These are phyloP conservation scores for Pseudocohnilembus persalinus DNA, from an alignment of 169 alveolate genomes.

Conservation along the genomic window DNA sequence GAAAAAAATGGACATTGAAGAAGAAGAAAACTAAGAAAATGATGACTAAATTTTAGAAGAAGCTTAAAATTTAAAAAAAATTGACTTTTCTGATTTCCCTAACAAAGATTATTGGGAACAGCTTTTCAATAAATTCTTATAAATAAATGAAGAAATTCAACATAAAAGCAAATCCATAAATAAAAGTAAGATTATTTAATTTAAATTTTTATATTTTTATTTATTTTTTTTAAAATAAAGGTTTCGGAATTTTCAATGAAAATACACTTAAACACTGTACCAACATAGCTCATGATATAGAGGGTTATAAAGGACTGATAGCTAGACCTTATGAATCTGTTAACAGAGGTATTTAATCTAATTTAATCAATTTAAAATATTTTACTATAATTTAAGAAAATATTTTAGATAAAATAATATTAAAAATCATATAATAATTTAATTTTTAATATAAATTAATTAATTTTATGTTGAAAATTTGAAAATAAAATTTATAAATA, in stretches of 20 bases:
- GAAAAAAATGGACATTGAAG: neutral
- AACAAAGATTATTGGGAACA: neutral
- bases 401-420: no score
- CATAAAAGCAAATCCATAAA: neutral
- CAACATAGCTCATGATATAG: conserved; percentile 5
- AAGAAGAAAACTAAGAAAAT: neutral
- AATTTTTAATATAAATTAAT: no score
- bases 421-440: no score
- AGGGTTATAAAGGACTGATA: neutral
- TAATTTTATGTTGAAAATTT: no score
- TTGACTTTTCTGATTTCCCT: no score
- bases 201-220: no score
- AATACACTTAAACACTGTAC: neutral
- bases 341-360: neutral
- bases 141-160: conserved; percentile 1
- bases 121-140: neutral
- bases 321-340: conserved; percentile 3
- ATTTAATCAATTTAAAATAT: no score
- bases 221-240: no score
- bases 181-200: no score
- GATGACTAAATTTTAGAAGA: neutral
- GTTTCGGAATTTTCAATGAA: conserved; percentile 4
- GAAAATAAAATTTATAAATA: no score
- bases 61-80: no score
- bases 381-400: no score